phyloP scores from a whole-genome alignment of 2,329 filamentous ascomycete species.

The Cercospora zeae-maydis region DNA sequence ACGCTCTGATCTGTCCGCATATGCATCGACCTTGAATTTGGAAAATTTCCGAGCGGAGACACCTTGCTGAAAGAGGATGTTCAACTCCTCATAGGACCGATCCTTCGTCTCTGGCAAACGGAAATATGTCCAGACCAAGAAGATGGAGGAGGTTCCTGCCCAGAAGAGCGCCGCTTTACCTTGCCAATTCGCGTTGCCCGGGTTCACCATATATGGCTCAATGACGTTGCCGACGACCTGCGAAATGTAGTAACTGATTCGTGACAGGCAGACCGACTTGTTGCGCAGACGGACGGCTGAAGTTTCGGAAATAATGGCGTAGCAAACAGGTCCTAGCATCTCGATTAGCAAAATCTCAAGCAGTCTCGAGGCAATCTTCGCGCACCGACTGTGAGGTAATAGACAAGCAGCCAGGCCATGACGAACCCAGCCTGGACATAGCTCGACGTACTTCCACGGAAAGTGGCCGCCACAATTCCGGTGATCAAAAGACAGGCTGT shows the following conservation, averaged over 20 bases:
- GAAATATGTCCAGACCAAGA: slow-evolving; percentile 38
- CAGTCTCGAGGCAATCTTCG: too few relatives aligned
- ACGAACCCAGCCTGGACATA: slow-evolving; percentile 38
- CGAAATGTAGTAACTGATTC: slow-evolving; percentile 32
- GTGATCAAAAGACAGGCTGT: slow-evolving; percentile 30
- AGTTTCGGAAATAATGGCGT: slow-evolving; percentile 34
- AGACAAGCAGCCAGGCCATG: slow-evolving; percentile 28
- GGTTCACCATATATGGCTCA: slow-evolving; percentile 40
- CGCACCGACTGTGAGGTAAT: slow-evolving; percentile 27
- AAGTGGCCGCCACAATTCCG: slow-evolving; percentile 25
- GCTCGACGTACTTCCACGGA: slow-evolving; percentile 17
- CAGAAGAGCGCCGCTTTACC: slow-evolving; percentile 44
- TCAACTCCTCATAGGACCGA: slow-evolving; percentile 42
- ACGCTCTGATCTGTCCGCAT: slow-evolving; percentile 9
- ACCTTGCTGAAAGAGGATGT: slow-evolving; percentile 40
- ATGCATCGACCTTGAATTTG: slow-evolving; percentile 24
- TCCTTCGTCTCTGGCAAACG: slow-evolving; percentile 41
- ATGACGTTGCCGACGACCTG: slow-evolving; percentile 36
- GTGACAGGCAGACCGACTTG: slow-evolving; percentile 32
- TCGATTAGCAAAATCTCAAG: background rate
- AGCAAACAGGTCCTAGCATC: slow-evolving; percentile 34
- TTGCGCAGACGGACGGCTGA: slow-evolving; percentile 32
- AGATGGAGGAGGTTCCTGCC: slow-evolving; percentile 34
- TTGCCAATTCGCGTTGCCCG: slow-evolving; percentile 30
- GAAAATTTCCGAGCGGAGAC: slow-evolving; percentile 37